Conservation (phyloP, 441 rosid genomes). For the Bocquillonia castaneifolia region DNA sequence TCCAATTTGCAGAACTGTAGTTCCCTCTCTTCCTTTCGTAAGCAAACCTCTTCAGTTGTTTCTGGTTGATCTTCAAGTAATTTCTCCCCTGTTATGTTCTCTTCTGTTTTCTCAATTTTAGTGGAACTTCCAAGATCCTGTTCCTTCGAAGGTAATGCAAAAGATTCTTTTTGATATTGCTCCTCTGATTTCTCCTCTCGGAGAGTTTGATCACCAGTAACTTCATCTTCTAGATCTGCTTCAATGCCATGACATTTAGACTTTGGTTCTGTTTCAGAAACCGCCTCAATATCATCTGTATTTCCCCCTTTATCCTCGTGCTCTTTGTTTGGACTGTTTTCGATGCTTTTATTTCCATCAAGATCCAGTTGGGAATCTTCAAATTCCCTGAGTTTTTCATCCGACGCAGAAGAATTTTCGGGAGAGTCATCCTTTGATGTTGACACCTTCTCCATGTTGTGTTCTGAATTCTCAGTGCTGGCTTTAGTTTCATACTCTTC, state of each 20-base stretch:
- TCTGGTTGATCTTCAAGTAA: neutral
- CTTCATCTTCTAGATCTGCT: constrained; percentile 21
- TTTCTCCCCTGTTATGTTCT: constrained; percentile 5
- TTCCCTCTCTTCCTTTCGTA: constrained; percentile 16
- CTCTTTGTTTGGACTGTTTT: constrained; percentile 21
- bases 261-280: constrained; percentile 5
- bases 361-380: constrained; percentile 22
- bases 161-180: constrained; percentile 18
- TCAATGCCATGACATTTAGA: constrained; percentile 17
- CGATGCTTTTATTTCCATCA: constrained; percentile 11
- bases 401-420: constrained; percentile 17
- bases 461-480: constrained; percentile 26
- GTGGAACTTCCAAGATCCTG: constrained; percentile 10
- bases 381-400: constrained; percentile 21
- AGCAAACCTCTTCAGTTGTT: constrained; percentile 21
- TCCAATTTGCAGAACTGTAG: constrained; percentile 19
- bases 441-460: constrained; percentile 20
- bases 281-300: constrained; percentile 21
- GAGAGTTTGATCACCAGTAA: constrained; percentile 26
- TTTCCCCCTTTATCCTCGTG: constrained; percentile 13
- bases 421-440: constrained; percentile 25
- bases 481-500: constrained; percentile 28
- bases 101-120: neutral
- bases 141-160: constrained; percentile 19
- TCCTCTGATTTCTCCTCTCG: constrained; percentile 27